A percentile compares a stretch with the other conserved stretches of the same genome.
Conservation (phyloP, 768 basidiomycete genomes). For the Omphalotus guepiniiformis region DNA sequence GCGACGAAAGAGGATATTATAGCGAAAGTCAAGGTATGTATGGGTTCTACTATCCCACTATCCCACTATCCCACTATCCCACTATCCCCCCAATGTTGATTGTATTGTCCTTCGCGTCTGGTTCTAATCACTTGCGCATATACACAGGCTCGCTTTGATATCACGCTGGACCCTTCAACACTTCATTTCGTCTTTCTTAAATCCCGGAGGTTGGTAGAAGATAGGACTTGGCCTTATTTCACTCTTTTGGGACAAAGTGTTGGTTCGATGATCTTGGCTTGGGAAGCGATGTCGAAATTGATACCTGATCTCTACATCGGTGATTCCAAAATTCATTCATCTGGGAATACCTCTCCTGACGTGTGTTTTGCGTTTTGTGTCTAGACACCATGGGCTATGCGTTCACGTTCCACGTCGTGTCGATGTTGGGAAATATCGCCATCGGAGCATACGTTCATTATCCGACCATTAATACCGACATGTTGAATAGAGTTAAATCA, state of each 20-base stretch:
- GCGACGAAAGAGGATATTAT: constrained; percentile 78
- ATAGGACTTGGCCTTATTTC: constrained; percentile 81
- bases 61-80: too few species aligned
- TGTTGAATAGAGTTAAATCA: constrained; percentile 76
- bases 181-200: constrained; percentile 82
- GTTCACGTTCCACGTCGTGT: constrained; percentile 82
- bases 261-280: constrained; percentile 79
- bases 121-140: neutral
- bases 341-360: neutral
- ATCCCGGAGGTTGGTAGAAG: constrained; percentile 71
- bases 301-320: constrained; percentile 92
- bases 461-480: constrained; percentile 92
- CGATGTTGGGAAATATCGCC: constrained; percentile 58
- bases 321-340: constrained; percentile 29
- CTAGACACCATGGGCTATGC: constrained; percentile 98
- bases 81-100: neutral
- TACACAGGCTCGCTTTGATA: constrained; percentile 75
- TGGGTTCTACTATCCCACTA: too few species aligned
- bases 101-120: neutral
- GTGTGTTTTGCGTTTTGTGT: too few species aligned
- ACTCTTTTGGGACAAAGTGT: constrained; percentile 90
- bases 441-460: constrained; percentile 95
- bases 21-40: constrained; percentile 70
- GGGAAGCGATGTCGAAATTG: constrained; percentile 74
- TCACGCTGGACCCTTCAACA: constrained; percentile 55